Evolutionary conservation across 1,284 basidiomycete genomes (phyloP).

Genomic region (Vanrija sp.): DNA sequence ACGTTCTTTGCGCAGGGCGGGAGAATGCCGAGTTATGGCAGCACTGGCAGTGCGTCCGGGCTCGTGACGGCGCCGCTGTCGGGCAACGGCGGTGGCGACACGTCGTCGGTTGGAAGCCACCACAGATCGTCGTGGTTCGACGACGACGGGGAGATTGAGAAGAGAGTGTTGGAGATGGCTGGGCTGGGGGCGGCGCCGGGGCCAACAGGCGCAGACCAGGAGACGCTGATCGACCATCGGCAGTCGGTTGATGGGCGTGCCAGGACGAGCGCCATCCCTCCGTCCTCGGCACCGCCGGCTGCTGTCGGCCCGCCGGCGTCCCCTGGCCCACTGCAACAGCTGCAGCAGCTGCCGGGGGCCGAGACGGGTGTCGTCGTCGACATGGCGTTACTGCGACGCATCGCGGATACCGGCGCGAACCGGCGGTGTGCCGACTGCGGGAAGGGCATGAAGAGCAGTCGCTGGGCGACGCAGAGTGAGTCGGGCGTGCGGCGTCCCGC

Average conservation of each 20-base stretch:
- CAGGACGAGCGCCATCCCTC: neutral
- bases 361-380: constrained; percentile 6
- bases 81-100: neutral
- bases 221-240: neutral
- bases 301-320: no score
- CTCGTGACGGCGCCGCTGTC: neutral
- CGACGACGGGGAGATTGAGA: constrained; percentile 34
- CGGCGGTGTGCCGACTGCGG: constrained; percentile 52
- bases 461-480: constrained; percentile 48
- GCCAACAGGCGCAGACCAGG: neutral
- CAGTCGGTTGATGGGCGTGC: no score
- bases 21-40: constrained; percentile 9
- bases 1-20: constrained; percentile 12
- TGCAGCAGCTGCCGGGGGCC: constrained; percentile 2
- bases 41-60: neutral
- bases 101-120: neutral
- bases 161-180: constrained; percentile 42
- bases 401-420: constrained; percentile 33
- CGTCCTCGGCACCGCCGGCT: neutral
- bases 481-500: neutral
- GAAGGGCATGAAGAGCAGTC: constrained; percentile 38
- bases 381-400: constrained; percentile 13
- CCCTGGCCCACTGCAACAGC: neutral
- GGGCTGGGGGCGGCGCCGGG: constrained; percentile 20
- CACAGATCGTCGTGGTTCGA: neutral